Conservation (phyloP, 306 rosid genomes). For the Amphicarpaea edgeworthii region DNA sequence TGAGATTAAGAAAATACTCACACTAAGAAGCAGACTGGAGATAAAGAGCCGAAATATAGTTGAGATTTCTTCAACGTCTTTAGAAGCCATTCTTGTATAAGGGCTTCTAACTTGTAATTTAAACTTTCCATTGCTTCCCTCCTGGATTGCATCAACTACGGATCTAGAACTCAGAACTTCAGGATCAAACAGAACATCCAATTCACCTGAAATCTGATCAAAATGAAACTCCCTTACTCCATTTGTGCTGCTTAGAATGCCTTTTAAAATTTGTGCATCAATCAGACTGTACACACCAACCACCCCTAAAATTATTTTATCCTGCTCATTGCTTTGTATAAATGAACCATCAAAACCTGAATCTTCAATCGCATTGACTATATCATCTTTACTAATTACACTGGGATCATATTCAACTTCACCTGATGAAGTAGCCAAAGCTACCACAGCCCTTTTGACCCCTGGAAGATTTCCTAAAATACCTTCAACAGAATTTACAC, state of each 20-base stretch:
- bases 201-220: conserved; percentile 64
- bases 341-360: conserved; percentile 92
- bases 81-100: conserved; percentile 81
- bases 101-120: conserved; percentile 78
- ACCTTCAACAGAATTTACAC: conserved; percentile 95
- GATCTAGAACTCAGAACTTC: conserved; percentile 84
- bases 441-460: conserved; percentile 87
- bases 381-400: conserved; percentile 76
- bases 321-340: conserved; percentile 88
- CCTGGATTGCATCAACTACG: conserved; percentile 82
- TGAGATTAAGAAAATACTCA: conserved; percentile 57
- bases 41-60: conserved; percentile 79
- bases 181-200: conserved; percentile 86
- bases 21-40: conserved; percentile 89
- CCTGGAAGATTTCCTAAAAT: conserved; percentile 85
- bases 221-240: conserved; percentile 76
- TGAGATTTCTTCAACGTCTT: conserved; percentile 71
- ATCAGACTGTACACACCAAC: conserved; percentile 67
- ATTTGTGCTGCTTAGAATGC: conserved; percentile 65
- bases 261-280: conserved; percentile 74
- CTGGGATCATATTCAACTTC: conserved; percentile 92
- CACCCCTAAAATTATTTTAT: conserved; percentile 72
- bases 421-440: conserved; percentile 91
- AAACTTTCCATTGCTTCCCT: conserved; percentile 71
- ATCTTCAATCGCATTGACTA: conserved; percentile 90